A percentile compares a stretch with the other conserved stretches of the same genome.
Evolutionary conservation across 176 grass and related monocot species (phyloP).

Genomic region (Oropetium thomaeum): DNA sequence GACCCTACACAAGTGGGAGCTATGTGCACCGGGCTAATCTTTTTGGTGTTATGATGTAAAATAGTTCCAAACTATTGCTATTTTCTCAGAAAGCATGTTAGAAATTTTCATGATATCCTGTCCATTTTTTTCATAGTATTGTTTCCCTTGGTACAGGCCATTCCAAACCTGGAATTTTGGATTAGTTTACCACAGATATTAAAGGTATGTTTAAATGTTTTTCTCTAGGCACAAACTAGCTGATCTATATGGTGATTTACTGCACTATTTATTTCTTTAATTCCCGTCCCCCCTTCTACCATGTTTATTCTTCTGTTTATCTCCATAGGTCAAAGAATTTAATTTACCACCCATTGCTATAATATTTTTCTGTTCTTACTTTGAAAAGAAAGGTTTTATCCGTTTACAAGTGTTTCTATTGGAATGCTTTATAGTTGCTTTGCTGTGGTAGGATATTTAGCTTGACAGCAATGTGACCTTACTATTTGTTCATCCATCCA

Average conservation of each 20-base stretch:
- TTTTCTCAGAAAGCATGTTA: background rate
- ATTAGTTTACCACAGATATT: constrained; percentile 58
- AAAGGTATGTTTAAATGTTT: constrained; percentile 43
- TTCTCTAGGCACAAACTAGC: constrained; percentile 1
- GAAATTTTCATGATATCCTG: background rate
- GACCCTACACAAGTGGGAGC: too few species aligned
- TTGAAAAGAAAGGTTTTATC: background rate
- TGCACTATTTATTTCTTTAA: background rate
- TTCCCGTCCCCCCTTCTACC: too few species aligned
- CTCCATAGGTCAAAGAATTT: background rate
- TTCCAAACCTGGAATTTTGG: constrained; percentile 90
- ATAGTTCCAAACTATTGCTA: background rate
- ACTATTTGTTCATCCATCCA: constrained; percentile 42
- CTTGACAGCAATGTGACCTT: constrained; percentile 8
- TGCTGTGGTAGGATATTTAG: background rate
- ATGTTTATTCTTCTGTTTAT: background rate
- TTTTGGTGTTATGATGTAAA: too few species aligned
- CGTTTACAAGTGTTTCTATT: background rate
- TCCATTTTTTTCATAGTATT: background rate
- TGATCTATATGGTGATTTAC: background rate
- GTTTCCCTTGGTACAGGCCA: constrained; percentile 51
- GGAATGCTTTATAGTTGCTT: constrained; percentile 1
- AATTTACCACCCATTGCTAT: background rate
- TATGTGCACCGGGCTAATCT: too few species aligned
- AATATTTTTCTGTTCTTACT: constrained; percentile 9